These are phyloP conservation scores for Phaeophleospora eucalypticola DNA, from an alignment of 2,329 filamentous ascomycete species.

Conservation along the genomic window DNA sequence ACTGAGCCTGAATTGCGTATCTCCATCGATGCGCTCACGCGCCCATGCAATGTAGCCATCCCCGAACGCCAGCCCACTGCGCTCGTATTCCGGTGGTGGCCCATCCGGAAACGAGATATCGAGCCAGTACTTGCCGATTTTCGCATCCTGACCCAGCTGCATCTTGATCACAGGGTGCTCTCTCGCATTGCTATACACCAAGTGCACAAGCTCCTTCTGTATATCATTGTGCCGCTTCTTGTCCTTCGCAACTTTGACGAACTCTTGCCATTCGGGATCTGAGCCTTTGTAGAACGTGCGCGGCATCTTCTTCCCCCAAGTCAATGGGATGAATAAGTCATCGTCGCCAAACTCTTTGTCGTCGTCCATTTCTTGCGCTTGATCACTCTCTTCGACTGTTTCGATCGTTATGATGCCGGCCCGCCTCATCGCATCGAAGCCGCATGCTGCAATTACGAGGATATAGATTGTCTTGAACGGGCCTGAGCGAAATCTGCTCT, in stretches of 20 bases:
- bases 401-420: too few species aligned
- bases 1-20: slow-evolving; percentile 39
- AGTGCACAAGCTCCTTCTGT: slow-evolving; percentile 37
- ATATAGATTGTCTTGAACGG: too few species aligned
- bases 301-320: slow-evolving; percentile 41
- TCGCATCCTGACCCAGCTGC: slow-evolving; percentile 38
- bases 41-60: slow-evolving; percentile 40
- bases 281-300: slow-evolving; percentile 45
- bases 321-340: slow-evolving; percentile 47
- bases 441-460: too few species aligned
- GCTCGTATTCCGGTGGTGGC: slow-evolving; percentile 47
- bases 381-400: slow-evolving; percentile 19
- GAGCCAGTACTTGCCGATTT: slow-evolving; percentile 44
- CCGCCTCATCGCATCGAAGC: too few species aligned
- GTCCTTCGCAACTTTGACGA: slow-evolving; percentile 44
- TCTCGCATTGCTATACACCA: slow-evolving; percentile 31
- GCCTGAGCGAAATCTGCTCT: too few species aligned
- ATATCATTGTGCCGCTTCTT: slow-evolving; percentile 37
- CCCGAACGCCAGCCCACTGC: slow-evolving; percentile 42
- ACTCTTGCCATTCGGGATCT: slow-evolving; percentile 54
- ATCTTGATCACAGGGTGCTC: slow-evolving; percentile 31
- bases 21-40: slow-evolving; percentile 36
- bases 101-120: slow-evolving; percentile 47
- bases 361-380: slow-evolving; percentile 30
- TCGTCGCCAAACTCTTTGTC: slow-evolving; percentile 34